Percentiles rank a stretch among this genome's conserved stretches.
These are phyloP conservation scores for Articulospora tetracladia DNA, from an alignment of 495 filamentous ascomycete species.

Conservation along the genomic window DNA sequence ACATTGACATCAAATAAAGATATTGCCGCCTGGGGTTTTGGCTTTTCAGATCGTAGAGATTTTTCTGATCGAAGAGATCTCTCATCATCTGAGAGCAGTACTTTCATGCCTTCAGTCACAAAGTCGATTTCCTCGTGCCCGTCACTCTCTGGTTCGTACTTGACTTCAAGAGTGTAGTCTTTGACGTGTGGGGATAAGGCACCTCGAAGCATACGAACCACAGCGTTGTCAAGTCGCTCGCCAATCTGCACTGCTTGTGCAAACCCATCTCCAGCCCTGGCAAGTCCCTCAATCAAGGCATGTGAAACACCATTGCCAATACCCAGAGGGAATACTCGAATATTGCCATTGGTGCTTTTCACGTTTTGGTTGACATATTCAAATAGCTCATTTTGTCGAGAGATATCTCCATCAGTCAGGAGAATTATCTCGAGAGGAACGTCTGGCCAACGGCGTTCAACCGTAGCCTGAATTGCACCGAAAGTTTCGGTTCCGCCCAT, in stretches of 20 bases:
- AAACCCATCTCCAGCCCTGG: constrained; percentile 64
- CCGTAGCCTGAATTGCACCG: constrained; percentile 44
- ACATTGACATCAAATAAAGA: constrained; percentile 51
- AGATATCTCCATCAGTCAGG: constrained; percentile 70
- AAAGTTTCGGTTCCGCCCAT: constrained; percentile 71
- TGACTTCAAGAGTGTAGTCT: constrained; percentile 57
- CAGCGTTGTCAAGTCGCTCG: constrained; percentile 59
- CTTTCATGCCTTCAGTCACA: constrained; percentile 39
- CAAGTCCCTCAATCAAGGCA: constrained; percentile 63
- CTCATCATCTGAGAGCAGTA: constrained; percentile 23
- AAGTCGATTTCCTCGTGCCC: constrained; percentile 56
- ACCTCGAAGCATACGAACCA: constrained; percentile 69
- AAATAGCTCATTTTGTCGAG: constrained; percentile 52
- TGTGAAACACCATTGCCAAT: constrained; percentile 60
- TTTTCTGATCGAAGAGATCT: constrained; percentile 3
- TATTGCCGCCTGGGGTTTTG: constrained; percentile 36
- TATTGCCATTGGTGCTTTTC: constrained; percentile 37
- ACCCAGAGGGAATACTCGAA: constrained; percentile 64
- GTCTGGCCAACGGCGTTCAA: constrained; percentile 45
- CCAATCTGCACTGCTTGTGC: constrained; percentile 52
- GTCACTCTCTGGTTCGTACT: constrained; percentile 46
- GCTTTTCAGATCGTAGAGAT: background rate
- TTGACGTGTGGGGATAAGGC: constrained; percentile 57
- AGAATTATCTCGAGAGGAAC: constrained; percentile 61
- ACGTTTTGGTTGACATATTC: constrained; percentile 48